phyloP scores from a whole-genome alignment of 768 basidiomycete genomes.

The Coprinellus aureogranulatus region DNA sequence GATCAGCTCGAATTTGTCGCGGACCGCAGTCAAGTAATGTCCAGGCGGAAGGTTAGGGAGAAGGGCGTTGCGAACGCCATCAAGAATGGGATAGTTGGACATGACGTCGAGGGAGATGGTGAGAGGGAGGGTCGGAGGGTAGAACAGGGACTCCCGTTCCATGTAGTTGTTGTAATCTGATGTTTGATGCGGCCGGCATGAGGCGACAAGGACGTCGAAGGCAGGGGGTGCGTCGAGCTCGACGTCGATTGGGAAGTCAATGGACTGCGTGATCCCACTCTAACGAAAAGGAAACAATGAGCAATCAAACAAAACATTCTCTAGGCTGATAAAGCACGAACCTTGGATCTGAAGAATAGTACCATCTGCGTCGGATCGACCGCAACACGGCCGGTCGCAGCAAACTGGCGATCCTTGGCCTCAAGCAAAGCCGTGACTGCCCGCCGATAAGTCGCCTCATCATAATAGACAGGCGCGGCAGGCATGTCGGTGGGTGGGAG shows the following conservation, averaged over 20 bases:
- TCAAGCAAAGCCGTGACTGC: constrained; percentile 54
- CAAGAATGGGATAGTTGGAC: constrained; percentile 78
- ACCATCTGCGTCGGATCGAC: constrained; percentile 65
- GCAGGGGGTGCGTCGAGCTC: constrained; percentile 74
- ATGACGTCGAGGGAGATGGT: constrained; percentile 71
- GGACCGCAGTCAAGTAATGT: constrained; percentile 64
- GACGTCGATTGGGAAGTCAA: constrained; percentile 80
- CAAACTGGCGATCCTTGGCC: constrained; percentile 61
- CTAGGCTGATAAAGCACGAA: constrained; percentile 23
- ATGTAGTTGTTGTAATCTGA: constrained; percentile 51
- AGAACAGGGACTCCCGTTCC: constrained; percentile 67
- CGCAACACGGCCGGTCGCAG: constrained; percentile 66
- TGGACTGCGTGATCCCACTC: constrained; percentile 76
- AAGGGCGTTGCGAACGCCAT: constrained; percentile 67
- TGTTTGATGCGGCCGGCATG: constrained; percentile 65
- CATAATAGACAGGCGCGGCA: constrained; percentile 32
- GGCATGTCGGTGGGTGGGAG: constrained; percentile 29
- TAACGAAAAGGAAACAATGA: constrained; percentile 24
- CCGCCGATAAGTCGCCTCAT: constrained; percentile 54
- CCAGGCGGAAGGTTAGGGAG: constrained; percentile 69
- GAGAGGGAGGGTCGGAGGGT: constrained; percentile 68
- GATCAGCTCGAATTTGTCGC: constrained; percentile 71
- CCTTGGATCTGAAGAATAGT: constrained; percentile 80
- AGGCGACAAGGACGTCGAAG: constrained; percentile 72
- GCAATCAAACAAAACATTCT: not conserved